Evolutionary conservation across 306 rosid species (phyloP).

Genomic region (Lagenaria siceraria): DNA sequence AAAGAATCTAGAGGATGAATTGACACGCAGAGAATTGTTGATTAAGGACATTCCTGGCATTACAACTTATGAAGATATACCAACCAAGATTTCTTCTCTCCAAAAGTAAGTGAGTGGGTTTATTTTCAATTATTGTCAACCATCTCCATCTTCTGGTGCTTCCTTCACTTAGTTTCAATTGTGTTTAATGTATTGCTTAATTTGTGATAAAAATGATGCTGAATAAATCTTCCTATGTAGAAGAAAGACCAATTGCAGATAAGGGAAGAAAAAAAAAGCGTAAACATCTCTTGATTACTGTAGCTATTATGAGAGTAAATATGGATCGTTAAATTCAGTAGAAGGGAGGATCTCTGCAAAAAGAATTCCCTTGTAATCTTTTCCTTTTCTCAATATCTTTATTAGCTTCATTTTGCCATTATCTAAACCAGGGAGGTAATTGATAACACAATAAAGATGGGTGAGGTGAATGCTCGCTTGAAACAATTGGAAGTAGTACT

Average conservation of each 20-base stretch:
- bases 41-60: conserved; percentile 65
- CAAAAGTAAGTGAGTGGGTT: conserved; percentile 55
- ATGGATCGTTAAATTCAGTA: background rate
- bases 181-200: background rate
- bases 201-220: background rate
- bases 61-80: conserved; percentile 65
- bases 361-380: background rate
- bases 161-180: background rate
- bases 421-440: conserved; percentile 64
- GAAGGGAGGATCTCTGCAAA: background rate
- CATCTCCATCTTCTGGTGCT: background rate
- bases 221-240: background rate
- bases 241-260: background rate
- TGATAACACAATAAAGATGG: conserved; percentile 47
- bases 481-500: conserved; percentile 80
- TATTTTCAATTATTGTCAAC: conserved; percentile 4
- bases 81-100: conserved; percentile 59
- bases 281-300: background rate
- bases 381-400: background rate
- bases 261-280: background rate
- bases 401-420: background rate
- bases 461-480: conserved; percentile 54
- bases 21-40: conserved; percentile 54
- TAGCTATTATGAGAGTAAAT: background rate
- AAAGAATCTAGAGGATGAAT: conserved; percentile 66